These are phyloP conservation scores for Aureobasidium subglaciale DNA, from an alignment of 2,329 filamentous ascomycete species.

Conservation along the genomic window DNA sequence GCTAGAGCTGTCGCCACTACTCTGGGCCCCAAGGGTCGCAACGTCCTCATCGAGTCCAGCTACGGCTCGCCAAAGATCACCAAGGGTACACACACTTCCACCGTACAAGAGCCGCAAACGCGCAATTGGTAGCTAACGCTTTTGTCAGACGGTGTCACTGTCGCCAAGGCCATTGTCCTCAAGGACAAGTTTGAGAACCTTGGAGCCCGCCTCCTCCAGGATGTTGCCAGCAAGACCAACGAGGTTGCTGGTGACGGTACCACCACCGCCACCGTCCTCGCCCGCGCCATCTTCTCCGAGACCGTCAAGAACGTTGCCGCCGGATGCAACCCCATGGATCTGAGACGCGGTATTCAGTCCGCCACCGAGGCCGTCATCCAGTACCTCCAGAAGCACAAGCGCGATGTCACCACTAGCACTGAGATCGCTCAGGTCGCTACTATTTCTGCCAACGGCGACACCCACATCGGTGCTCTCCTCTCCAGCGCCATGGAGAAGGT, in stretches of 20 bases:
- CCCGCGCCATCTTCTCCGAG: constrained; percentile 97
- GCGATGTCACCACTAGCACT: constrained; percentile 92
- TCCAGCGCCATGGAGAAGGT: constrained; percentile 99
- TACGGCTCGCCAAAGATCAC: constrained; percentile 99
- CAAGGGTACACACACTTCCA: constrained; percentile 63
- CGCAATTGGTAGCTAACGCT: constrained; percentile 16
- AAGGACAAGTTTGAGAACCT: constrained; percentile 99
- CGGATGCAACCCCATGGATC: constrained; percentile 99
- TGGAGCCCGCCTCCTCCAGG: constrained; percentile 89
- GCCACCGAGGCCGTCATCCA: constrained; percentile 92
- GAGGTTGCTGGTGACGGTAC: constrained; percentile 98
- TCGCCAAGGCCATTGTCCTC: constrained; percentile 72
- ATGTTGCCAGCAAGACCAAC: constrained; percentile 99
- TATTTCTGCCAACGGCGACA: constrained; percentile 95
- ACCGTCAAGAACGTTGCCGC: constrained; percentile 99
- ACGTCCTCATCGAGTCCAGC: constrained; percentile 96
- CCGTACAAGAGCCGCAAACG: background rate
- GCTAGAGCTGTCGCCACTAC: constrained; percentile 94
- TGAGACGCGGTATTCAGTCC: constrained; percentile 92
- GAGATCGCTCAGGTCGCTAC: constrained; percentile 98
- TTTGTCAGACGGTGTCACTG: constrained; percentile 44
- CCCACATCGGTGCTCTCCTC: constrained; percentile 89
- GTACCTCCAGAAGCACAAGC: constrained; percentile 91
- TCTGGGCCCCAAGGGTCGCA: constrained; percentile 94
- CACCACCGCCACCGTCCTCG: constrained; percentile 94